phyloP scores from a whole-genome alignment of 371 early-diverging fungal species.

The Cokeromyces recurvatus region DNA sequence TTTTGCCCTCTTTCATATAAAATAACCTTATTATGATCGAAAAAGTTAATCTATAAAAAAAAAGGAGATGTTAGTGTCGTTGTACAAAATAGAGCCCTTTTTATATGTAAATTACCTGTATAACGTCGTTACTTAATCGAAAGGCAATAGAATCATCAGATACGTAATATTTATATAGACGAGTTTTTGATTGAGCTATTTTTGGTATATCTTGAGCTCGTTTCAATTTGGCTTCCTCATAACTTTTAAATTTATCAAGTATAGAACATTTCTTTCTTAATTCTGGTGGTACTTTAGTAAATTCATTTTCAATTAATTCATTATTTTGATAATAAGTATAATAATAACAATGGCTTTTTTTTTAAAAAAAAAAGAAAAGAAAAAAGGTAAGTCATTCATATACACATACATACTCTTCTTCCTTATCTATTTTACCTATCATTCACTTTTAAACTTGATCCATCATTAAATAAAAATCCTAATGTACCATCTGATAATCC shows the following conservation, averaged over 20 bases:
- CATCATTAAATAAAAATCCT: constrained; percentile 87
- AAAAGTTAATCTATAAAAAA: constrained; percentile 60
- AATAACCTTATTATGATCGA: constrained; percentile 69
- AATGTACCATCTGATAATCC: constrained; percentile 69
- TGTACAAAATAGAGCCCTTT: too few relatives aligned
- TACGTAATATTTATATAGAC: constrained; percentile 62
- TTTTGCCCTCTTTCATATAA: constrained; percentile 34
- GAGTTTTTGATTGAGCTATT: constrained; percentile 25
- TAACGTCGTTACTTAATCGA: constrained; percentile 59
- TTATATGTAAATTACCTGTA: constrained; percentile 52
- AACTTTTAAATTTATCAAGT: background rate
- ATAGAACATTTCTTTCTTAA: constrained; percentile 6
- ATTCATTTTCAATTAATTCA: constrained; percentile 9
- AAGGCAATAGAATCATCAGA: constrained; percentile 72
- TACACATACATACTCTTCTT: constrained; percentile 49
- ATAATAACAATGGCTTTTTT: background rate
- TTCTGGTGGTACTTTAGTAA: constrained; percentile 8
- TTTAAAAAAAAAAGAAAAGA: background rate
- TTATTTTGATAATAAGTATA: constrained; percentile 3
- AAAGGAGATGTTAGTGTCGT: background rate
- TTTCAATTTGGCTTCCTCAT: background rate
- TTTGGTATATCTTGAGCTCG: constrained; percentile 11
- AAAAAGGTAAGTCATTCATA: constrained; percentile 31
- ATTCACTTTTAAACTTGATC: constrained; percentile 67
- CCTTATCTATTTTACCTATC: too few relatives aligned